Evolutionary conservation across 495 filamentous ascomycete genomes (phyloP).

Genomic region (Corynascus novoguineensis): DNA sequence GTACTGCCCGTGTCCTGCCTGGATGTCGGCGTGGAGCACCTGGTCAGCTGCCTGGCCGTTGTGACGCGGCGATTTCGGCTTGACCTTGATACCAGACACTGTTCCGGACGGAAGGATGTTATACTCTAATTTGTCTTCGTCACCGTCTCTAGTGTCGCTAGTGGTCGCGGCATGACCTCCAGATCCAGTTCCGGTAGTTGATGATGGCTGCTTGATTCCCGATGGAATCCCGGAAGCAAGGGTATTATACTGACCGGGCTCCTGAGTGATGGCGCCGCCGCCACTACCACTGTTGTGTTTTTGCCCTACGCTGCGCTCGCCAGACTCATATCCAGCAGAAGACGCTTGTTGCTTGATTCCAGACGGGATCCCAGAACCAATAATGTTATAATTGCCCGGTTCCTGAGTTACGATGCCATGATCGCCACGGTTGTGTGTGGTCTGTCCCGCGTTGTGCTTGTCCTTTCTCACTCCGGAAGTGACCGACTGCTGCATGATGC

Average conservation of each 20-base stretch:
- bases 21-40: conserved; percentile 2
- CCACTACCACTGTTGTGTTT: too few species aligned
- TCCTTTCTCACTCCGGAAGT: too few species aligned
- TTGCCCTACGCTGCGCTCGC: too few species aligned
- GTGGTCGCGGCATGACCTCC: neutral
- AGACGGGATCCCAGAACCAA: conserved; percentile 28
- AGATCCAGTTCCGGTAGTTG: neutral
- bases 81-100: conserved; percentile 24
- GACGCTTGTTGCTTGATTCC: conserved; percentile 23
- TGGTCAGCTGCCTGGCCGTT: conserved; percentile 3
- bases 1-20: conserved; percentile 24
- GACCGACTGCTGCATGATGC: too few species aligned
- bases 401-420: neutral
- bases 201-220: conserved; percentile 22
- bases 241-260: conserved; percentile 26
- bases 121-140: conserved; percentile 10
- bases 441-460: too few species aligned
- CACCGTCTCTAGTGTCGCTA: neutral
- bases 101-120: conserved; percentile 25
- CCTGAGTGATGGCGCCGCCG: neutral
- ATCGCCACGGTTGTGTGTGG: too few species aligned
- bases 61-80: conserved; percentile 3
- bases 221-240: conserved; percentile 29
- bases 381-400: conserved; percentile 25
- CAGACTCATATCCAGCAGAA: neutral